Base-by-base conservation (phyloP, 2,329 filamentous ascomycete species). In the Volutella citrinella region DNA sequence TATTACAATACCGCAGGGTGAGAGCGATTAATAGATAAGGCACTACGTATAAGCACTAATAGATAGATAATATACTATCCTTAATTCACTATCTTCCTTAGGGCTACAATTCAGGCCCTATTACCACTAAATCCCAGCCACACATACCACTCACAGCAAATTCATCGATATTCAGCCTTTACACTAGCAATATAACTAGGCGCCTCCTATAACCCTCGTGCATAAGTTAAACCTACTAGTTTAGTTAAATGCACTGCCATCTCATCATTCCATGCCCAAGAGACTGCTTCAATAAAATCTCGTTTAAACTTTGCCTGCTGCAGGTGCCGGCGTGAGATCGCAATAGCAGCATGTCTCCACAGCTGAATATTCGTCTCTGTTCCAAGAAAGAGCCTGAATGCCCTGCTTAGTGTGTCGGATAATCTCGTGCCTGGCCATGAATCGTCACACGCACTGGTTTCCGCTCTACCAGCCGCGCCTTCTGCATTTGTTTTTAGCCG, bases 181-280 rank as follows among this genome's bases (percentile, higher is more conserved):
- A 16, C 25, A 15, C 25, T 16, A 27, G 25, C 25, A 27, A 27
- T 27, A 27, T 27, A 16, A 7, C 25, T 16, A 14, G 25, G 25
- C 6, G 25, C 25, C 25, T 27, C 25, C 25, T 14, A 8, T 6
- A 27, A 11, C 12, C 25, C 25, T 27, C 25, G 12, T 27, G 25
- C 25, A 27, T 27, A 27, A 16, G 25, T 27, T 27, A 27, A 16
- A 27, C 25, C 25, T n/a, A 16, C 25, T 27, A 27, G 18, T 27
- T 27, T 27, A 15, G 25, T 27, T 15, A 16, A 27, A 16, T 27
- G 25, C 12, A 16, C 25, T 27, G 25, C 25, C 12, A 27, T 27
- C 25, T 27, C 12, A 16, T 27, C 25, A 27, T 27, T 27, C 25
- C 25, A 27, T 27, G 25, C 25, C 25, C 25, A 27, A 27, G 25